Percentiles rank a stretch among this genome's conserved stretches.
Conservation (phyloP, 2,329 filamentous ascomycete species). For the Hymenoscyphus fructigenus region DNA sequence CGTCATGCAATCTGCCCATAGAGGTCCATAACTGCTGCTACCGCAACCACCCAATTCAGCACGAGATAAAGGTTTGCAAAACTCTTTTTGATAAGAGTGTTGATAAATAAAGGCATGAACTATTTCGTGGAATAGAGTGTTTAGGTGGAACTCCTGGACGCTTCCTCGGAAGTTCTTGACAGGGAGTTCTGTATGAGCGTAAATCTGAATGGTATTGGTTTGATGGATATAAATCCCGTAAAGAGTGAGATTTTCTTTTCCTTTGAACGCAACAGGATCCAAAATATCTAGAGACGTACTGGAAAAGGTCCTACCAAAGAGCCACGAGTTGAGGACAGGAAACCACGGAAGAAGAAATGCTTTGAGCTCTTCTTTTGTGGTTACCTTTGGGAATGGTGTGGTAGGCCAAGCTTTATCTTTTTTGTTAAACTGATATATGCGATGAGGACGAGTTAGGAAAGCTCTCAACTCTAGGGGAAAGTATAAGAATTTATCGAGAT, state of each 20-base stretch:
- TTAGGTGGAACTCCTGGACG: neutral
- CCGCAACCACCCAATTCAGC: neutral
- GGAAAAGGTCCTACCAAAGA: neutral
- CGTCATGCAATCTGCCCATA: neutral
- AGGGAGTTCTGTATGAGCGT: neutral
- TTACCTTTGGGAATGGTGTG: neutral
- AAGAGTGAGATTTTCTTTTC: too few species aligned
- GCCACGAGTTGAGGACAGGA: neutral
- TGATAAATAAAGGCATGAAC: neutral
- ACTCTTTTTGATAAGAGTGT: neutral
- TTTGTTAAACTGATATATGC: neutral
- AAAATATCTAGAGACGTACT: neutral
- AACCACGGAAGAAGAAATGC: neutral
- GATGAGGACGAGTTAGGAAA: neutral
- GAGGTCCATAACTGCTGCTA: neutral
- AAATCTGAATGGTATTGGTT: neutral
- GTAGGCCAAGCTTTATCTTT: neutral
- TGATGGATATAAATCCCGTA: too few species aligned
- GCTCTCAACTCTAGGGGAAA: neutral
- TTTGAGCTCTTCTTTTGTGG: neutral
- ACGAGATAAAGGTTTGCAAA: neutral
- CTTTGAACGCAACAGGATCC: neutral
- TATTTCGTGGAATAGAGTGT: neutral
- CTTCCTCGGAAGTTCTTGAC: neutral
- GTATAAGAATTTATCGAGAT: neutral